Evolutionary conservation across 73 alveolate genomes (phyloP), one percentile per base, ranked within the genome.

Genomic region (Paramecium sonneborni): DNA sequence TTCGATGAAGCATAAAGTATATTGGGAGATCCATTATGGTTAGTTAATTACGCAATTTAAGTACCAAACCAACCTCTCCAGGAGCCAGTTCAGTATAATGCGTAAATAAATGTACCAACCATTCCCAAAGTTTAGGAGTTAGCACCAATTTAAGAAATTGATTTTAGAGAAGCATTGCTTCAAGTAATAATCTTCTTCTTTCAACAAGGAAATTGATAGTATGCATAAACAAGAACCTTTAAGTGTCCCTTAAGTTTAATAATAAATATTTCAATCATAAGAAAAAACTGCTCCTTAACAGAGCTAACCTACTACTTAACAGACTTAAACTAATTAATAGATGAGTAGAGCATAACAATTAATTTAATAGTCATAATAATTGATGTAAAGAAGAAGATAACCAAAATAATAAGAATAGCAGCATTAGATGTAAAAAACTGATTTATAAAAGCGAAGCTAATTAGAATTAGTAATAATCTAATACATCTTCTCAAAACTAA

Each of bases 11-110:
- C 84, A 62, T 62, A 62, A 62, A 62, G 84, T 62, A 62, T 62
- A 62, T 62, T 62, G 84, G 84, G 84, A 62, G 84, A 62, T 62
- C 84, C 84, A 62, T 62, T 62, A 62, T 62, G 84, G 84, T 62
- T 62, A 62, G 84, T 62, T 62, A 62, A 62, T 62, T 62, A 62
- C 84, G 84, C 84, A 62, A 62, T 62, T 62, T 62, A 62, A 62
- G 84, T 62, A 62, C 84, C 84, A 62, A 26, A 62, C 84, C 84
- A 62, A 62, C 84, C 84, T 2, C 12, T 26, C 39, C 44, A 26
- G 48, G 84, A 21, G 39, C 84, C 84, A 62, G 28, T 32, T 12
- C 3, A 62, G 84, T 32, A 43, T 32, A 62, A 26, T 30, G 14
- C 84, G 20, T 62, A 62, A 62, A 32, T 26, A 21, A 52, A 52